A percentile compares a stretch with the other conserved stretches of the same genome.
Conservation (phyloP, 257 asterid species). For the Ocimum tenuiflorum region DNA sequence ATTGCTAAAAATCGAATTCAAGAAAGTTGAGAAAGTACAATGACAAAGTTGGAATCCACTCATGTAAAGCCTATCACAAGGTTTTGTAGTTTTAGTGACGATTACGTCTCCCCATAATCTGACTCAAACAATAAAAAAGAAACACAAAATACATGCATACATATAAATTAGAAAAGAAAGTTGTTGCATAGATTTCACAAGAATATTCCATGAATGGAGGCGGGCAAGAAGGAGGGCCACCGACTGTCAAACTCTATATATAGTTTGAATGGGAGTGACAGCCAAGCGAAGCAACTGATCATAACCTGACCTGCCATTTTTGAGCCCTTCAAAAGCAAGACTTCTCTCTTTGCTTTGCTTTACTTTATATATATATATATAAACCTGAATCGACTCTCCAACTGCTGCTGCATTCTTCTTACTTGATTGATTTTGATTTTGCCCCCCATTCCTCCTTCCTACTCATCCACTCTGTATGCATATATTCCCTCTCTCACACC, state of each 20-base stretch:
- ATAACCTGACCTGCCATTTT: conserved; percentile 25
- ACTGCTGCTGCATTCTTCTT: conserved; percentile 26
- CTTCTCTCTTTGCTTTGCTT: background rate
- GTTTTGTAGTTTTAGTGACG: too few species aligned
- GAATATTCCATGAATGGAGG: background rate
- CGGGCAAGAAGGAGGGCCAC: conserved; percentile 16
- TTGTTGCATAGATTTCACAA: too few species aligned
- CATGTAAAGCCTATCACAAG: too few species aligned
- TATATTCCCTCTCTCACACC: background rate
- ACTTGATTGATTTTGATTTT: background rate
- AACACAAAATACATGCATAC: too few species aligned
- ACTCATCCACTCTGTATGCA: background rate
- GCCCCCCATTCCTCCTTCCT: background rate
- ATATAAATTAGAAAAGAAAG: too few species aligned
- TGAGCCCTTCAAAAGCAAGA: conserved; percentile 37
- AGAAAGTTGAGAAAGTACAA: too few species aligned
- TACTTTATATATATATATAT: too few species aligned
- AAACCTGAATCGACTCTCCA: conserved; percentile 35
- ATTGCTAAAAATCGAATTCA: too few species aligned
- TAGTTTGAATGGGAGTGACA: conserved; percentile 40
- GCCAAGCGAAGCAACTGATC: conserved; percentile 43
- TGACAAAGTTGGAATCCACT: too few species aligned
- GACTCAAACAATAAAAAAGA: too few species aligned
- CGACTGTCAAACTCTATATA: conserved; percentile 8
- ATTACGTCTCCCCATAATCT: too few species aligned